Conservation (phyloP, 139 green algal genomes). For the Asterochloris erici region DNA sequence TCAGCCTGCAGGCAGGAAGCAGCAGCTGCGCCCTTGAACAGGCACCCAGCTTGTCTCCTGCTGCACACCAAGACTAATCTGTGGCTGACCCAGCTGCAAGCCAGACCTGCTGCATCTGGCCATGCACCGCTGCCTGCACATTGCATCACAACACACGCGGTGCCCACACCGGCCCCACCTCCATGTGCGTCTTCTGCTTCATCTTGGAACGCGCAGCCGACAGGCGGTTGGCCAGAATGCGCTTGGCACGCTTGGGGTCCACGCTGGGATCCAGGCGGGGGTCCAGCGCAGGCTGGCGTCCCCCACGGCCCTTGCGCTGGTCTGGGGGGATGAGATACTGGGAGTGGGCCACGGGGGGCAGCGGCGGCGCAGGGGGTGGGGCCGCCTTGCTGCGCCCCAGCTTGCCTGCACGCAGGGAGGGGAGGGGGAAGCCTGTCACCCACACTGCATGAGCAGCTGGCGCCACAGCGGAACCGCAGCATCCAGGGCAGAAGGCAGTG, state of each 20-base stretch:
- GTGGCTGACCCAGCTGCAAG: background rate
- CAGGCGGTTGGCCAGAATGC: slow-evolving; percentile 79
- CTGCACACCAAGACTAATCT: background rate
- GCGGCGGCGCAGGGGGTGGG: too few relatives aligned
- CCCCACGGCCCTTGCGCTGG: slow-evolving; percentile 67
- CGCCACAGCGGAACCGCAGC: too few relatives aligned
- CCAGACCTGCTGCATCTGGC: background rate
- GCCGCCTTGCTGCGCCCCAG: too few relatives aligned
- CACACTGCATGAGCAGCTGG: too few relatives aligned
- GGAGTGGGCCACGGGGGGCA: too few relatives aligned
- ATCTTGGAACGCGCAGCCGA: slow-evolving; percentile 72
- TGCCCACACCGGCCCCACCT: slow-evolving; percentile 11
- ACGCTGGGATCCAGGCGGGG: slow-evolving; percentile 75
- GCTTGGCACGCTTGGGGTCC: slow-evolving; percentile 62
- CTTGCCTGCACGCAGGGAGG: too few relatives aligned
- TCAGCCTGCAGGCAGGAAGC: background rate
- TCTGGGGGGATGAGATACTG: slow-evolving; percentile 13
- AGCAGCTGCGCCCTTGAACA: background rate
- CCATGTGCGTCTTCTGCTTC: slow-evolving; percentile 56
- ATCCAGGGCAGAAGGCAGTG: too few relatives aligned
- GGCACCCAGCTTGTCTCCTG: background rate
- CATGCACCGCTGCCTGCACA: background rate
- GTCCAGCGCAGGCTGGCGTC: slow-evolving; percentile 66
- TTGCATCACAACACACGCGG: background rate
- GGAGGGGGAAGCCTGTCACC: too few relatives aligned